phyloP scores from a whole-genome alignment of 179 eudicot species.

The Drosera spatulata region DNA sequence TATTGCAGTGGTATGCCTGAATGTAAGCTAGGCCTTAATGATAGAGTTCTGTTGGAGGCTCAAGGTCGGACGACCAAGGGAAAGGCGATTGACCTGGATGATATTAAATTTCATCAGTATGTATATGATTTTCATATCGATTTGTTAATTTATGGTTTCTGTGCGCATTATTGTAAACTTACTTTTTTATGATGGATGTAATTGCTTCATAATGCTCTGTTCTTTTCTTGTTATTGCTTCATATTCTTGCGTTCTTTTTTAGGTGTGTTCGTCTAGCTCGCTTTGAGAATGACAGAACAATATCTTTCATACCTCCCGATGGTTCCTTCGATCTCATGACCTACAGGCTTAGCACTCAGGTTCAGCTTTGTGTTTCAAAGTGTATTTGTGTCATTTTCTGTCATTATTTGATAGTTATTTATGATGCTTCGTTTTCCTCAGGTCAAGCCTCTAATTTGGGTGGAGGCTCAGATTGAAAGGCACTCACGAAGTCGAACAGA shows the following conservation, averaged over 20 bases:
- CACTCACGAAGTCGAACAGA: constrained; percentile 73
- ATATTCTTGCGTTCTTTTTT: not conserved
- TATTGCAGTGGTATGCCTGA: constrained; percentile 84
- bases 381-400: not conserved
- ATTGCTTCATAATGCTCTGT: not conserved
- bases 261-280: constrained; percentile 91
- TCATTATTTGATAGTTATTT: too few species aligned
- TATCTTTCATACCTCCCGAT: constrained; percentile 88
- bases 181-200: too few species aligned
- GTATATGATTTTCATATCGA: constrained; percentile 9
- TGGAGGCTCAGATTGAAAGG: constrained; percentile 73
- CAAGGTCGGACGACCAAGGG: constrained; percentile 57
- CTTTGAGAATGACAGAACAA: constrained; percentile 81
- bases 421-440: constrained; percentile 6
- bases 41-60: constrained; percentile 59
- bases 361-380: constrained; percentile 6
- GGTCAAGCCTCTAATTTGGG: constrained; percentile 91
- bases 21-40: constrained; percentile 81
- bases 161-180: constrained; percentile 1
- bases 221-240: not conserved
- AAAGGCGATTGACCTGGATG: constrained; percentile 74
- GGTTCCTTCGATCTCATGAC: constrained; percentile 89
- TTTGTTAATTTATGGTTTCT: not conserved
- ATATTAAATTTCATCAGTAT: constrained; percentile 91
- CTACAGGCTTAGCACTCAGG: constrained; percentile 81